These are phyloP conservation scores for Bauhinia variegata DNA, from an alignment of 306 rosid genomes.

Conservation along the genomic window DNA sequence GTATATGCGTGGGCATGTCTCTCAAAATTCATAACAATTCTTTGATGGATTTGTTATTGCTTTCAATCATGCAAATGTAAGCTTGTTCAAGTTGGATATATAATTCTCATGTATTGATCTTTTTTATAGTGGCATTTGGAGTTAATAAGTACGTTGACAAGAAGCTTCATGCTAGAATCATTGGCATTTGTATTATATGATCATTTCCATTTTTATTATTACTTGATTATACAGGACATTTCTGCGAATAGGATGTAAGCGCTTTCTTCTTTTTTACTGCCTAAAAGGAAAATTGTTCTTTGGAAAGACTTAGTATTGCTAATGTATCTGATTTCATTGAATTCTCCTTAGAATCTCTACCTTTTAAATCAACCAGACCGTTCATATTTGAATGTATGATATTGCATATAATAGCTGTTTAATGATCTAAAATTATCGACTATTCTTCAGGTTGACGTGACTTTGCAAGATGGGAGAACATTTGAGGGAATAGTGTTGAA, in stretches of 20 bases:
- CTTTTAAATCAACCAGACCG: conserved; percentile 11
- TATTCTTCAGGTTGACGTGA: conserved; percentile 69
- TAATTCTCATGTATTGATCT: background rate
- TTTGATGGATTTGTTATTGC: background rate
- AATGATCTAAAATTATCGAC: conserved; percentile 21
- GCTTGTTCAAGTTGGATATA: background rate
- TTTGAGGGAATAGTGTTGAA: conserved; percentile 77
- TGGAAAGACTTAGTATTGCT: conserved; percentile 1
- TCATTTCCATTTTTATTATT: conserved; percentile 12
- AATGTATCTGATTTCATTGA: background rate
- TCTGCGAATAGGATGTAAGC: no score
- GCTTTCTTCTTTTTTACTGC: background rate
- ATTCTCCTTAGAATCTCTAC: background rate
- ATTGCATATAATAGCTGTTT: background rate
- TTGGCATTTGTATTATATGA: background rate
- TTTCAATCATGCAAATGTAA: conserved; percentile 16
- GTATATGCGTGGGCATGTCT: conserved; percentile 6
- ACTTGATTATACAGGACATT: background rate
- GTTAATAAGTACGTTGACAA: background rate
- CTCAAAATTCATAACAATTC: conserved; percentile 2
- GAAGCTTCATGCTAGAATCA: conserved; percentile 17
- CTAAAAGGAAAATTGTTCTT: conserved; percentile 9
- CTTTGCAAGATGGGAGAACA: conserved; percentile 90
- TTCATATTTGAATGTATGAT: background rate
- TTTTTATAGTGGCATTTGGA: background rate